Evolutionary conservation across 768 basidiomycete species (phyloP), one percentile per base, ranked within the genome.

Genomic region (Boletus subparvulus): DNA sequence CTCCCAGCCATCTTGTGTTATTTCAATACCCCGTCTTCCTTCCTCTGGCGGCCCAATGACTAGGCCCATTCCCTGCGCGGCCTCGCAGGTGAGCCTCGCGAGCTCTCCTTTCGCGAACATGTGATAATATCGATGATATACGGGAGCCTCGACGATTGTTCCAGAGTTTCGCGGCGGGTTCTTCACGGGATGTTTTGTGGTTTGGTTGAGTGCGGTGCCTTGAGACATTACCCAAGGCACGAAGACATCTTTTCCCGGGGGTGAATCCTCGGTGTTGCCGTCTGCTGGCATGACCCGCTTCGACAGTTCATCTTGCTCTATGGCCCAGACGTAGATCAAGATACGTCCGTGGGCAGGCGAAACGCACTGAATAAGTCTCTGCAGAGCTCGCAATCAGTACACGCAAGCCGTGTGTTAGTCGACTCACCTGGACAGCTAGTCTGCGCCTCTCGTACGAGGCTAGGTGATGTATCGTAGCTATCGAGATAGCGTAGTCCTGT

Each of bases 381-480:
- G 58, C 6, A 46, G 37, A 43, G 17, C 30, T 21, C 36, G 43
- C 12, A 17, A 46, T 60, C 33, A 57, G 35, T 16, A 13, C 33
- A 28, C 37, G 33, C 28, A 40, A 46, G 47, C 51, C 41, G 13
- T 2, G 3, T 44, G 14, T 47, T 14, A 17, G 21, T 35, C 10
- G 40, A 65, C 73, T 33, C 59, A 91, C 94, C 80, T 92, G 78
- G 9, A 98, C 82, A 3, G 93, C 88, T 17, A 77, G 68, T 59
- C 77, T 80, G 19, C 97, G 81, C 35, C 97, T 82, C 53, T 81
- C 79, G 11, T 80, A 78, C 0, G 94, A 96, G 4, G 94, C 86
- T 6, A 99, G 80, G 72, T 99, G 97, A 66, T 99, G 97, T 45
- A 98, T 92, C 3, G 96, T 98, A 28, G 97, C 97, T 60, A 99